Evolutionary conservation across 768 basidiomycete genomes (phyloP).

Genomic region (Lentinula guzmanii): DNA sequence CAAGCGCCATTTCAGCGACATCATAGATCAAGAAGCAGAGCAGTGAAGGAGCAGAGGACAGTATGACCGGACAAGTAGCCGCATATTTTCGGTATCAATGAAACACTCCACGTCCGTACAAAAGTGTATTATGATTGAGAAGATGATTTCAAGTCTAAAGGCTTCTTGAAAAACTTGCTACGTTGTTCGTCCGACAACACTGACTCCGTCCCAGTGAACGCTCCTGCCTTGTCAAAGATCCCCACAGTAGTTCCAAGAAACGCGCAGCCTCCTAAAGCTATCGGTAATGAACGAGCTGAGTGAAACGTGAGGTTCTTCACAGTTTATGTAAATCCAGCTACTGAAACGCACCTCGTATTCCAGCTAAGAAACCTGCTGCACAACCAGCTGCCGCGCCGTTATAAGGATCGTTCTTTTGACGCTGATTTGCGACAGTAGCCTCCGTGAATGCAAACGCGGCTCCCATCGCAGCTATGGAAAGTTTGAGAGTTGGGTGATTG

Average conservation of each 20-base stretch:
- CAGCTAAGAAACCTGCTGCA: conserved; percentile 90
- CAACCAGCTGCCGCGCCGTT: conserved; percentile 87
- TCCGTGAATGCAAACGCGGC: conserved; percentile 82
- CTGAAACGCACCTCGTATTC: conserved; percentile 60
- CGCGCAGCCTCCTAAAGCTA: conserved; percentile 74
- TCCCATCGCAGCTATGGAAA: conserved; percentile 61
- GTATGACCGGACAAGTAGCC: not conserved
- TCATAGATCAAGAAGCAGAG: conserved; percentile 15
- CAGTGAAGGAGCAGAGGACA: not conserved
- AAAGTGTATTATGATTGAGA: conserved; percentile 3
- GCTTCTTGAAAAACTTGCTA: conserved; percentile 79
- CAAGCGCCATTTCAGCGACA: conserved; percentile 26
- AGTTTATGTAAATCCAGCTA: conserved; percentile 11
- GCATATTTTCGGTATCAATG: not conserved
- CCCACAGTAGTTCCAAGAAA: conserved; percentile 77
- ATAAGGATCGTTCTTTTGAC: conserved; percentile 70
- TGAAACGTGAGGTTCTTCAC: conserved; percentile 2
- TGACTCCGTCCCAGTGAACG: conserved; percentile 42
- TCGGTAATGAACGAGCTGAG: conserved; percentile 76
- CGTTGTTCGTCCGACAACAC: conserved; percentile 56
- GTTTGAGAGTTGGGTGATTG: not conserved
- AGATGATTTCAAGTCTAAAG: conserved; percentile 23
- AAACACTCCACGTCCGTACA: not conserved
- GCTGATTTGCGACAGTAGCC: conserved; percentile 71
- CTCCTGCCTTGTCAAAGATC: conserved; percentile 74